phyloP scores from a whole-genome alignment of 768 basidiomycete species.

The Coprinopsis strossmayeri region DNA sequence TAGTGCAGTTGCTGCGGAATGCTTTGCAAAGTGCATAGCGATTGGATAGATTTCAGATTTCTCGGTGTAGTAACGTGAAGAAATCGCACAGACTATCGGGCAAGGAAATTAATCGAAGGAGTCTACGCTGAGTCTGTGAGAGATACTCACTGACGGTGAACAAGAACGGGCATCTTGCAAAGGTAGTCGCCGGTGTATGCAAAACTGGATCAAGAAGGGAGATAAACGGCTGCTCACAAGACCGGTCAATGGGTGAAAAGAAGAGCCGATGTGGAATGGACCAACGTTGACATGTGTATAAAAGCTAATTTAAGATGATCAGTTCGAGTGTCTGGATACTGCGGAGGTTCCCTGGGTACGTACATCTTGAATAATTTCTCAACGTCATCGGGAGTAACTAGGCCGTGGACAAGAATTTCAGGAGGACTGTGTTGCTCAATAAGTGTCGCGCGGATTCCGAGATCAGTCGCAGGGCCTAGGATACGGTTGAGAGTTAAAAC shows the following conservation, averaged over 20 bases:
- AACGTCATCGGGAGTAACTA: conserved; percentile 73
- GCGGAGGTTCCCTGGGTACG: too few species aligned
- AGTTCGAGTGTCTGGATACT: conserved; percentile 1
- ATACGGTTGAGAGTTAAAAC: conserved; percentile 3
- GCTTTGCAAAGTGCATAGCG: conserved; percentile 85
- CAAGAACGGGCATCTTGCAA: conserved; percentile 81
- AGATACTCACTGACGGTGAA: conserved; percentile 72
- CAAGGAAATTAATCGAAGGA: conserved; percentile 4
- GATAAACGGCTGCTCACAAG: conserved; percentile 46
- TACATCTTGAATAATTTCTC: conserved; percentile 82
- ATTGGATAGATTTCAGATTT: conserved; percentile 83
- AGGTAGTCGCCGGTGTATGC: conserved; percentile 74
- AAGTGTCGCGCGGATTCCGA: conserved; percentile 59
- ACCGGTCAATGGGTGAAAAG: conserved; percentile 8
- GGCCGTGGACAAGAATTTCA: conserved; percentile 73
- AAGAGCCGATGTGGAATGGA: conserved; percentile 4
- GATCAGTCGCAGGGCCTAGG: conserved; percentile 65
- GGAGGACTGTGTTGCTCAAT: conserved; percentile 78
- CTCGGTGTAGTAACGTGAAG: conserved; percentile 72
- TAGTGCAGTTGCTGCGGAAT: conserved; percentile 72
- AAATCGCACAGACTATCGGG: conserved; percentile 70
- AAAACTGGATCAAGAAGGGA: conserved; percentile 75
- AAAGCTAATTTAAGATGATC: conserved; percentile 38
- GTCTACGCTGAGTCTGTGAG: not conserved
- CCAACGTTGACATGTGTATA: conserved; percentile 65